Evolutionary conservation across 129 eudicot genomes (phyloP), one percentile per base, ranked within the genome.

Genomic region (Oenanthe sinensis): DNA sequence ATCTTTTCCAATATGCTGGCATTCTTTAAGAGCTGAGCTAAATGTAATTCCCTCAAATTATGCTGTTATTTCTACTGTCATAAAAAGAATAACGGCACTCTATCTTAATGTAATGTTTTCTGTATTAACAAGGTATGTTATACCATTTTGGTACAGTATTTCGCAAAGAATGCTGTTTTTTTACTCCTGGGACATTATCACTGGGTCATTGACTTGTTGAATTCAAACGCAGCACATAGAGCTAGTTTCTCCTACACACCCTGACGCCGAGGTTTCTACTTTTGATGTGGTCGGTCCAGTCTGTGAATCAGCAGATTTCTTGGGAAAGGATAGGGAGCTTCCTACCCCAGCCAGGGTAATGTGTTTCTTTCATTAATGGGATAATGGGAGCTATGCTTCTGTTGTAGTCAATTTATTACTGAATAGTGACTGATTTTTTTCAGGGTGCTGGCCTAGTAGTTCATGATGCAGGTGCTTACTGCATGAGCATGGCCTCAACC

Each of bases 401-500:
- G 50, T 13, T 60, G 5, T 77, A 60, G 6, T 55, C n/a, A 70
- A 20, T 37, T 16, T 39, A 28, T 60, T 43, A 19, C 55, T 71
- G 6, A 44, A 40, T 24, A 47, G 76, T 48, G 77, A 72, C 12
- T 13, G 4, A 24, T 20, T 71, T 48, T 48, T 82, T n/a, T 52
- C 84, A 95, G 98, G 98, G 97, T 79, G 65, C 94, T 30, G 98
- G 98, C 74, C 85, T 95, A 82, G 98, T 95, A 49, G 98, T 95
- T 79, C 98, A 95, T 80, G 98, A 95, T 90, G 98, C 98, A 14
- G 98, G 98, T 86, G 97, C 98, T 76, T 95, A 95, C 83, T 95
- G 97, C 91, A 91, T 95, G 98, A 95, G 98, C 77, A 95, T 95
- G 98, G 98, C 98, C 37, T 95, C 98, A 46, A 95, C 98, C 22